These are phyloP conservation scores for Euphrasia confusa DNA, from an alignment of 257 asterid species.

Conservation along the genomic window DNA sequence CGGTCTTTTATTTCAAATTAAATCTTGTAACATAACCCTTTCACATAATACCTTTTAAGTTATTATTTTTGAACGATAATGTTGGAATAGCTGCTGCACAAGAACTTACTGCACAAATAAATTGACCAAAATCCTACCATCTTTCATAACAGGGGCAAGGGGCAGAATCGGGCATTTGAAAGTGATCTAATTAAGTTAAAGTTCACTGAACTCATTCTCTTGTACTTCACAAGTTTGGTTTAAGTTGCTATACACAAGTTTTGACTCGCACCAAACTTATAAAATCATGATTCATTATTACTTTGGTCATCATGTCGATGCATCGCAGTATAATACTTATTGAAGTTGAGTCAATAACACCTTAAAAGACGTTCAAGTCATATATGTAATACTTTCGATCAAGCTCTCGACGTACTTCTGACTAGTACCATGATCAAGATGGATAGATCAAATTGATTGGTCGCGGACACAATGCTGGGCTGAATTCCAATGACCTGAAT, in stretches of 20 bases:
- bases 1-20: too few relatives aligned
- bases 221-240: background rate
- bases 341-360: too few relatives aligned
- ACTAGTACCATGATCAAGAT: background rate
- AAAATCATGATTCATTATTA: background rate
- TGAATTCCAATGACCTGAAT: slow-evolving; percentile 17
- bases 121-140: background rate
- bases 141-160: background rate
- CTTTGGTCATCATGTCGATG: too few relatives aligned
- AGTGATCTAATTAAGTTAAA: background rate
- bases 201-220: background rate
- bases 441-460: background rate
- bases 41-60: too few relatives aligned
- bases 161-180: background rate
- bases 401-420: too few relatives aligned
- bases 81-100: too few relatives aligned
- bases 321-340: too few relatives aligned
- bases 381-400: too few relatives aligned
- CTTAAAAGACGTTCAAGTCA: too few relatives aligned
- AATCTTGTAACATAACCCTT: too few relatives aligned
- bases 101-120: background rate
- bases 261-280: background rate
- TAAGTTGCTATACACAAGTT: background rate
- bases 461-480: background rate
- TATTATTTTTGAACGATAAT: too few relatives aligned